A percentile compares a stretch with the other conserved stretches of the same genome.
These are phyloP conservation scores for Chloropicon primus DNA, from an alignment of 139 green algal genomes.

Conservation along the genomic window DNA sequence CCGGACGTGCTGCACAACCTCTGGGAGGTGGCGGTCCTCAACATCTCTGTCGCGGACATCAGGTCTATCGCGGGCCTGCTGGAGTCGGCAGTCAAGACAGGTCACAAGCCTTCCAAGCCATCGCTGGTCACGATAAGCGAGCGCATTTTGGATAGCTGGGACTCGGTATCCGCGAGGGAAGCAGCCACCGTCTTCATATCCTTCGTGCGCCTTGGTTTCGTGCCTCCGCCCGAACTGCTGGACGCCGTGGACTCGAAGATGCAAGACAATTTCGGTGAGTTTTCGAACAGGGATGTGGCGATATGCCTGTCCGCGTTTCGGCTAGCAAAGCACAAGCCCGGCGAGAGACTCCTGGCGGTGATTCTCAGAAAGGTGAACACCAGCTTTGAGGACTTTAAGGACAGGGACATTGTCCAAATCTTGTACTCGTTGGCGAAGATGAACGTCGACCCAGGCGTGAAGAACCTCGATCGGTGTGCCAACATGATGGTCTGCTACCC, in stretches of 20 bases:
- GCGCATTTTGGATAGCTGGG: neutral
- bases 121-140: neutral
- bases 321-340: neutral
- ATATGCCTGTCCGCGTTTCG: neutral
- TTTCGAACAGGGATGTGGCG: neutral
- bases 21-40: neutral
- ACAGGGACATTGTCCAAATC: neutral
- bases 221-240: neutral
- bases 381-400: neutral
- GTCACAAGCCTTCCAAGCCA: neutral
- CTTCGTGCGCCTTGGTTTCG: neutral
- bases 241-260: neutral
- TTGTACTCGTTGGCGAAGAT: neutral
- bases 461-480: neutral
- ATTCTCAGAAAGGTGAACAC: neutral
- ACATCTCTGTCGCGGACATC: neutral
- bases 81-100: neutral
- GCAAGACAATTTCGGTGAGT: neutral
- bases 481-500: neutral
- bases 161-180: neutral
- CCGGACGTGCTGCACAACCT: neutral
- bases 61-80: neutral
- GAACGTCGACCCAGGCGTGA: neutral
- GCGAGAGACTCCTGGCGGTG: neutral
- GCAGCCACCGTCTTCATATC: neutral